Evolutionary conservation across 2,329 filamentous ascomycete genomes (phyloP).

Genomic region (Fusarium praegraminearum): DNA sequence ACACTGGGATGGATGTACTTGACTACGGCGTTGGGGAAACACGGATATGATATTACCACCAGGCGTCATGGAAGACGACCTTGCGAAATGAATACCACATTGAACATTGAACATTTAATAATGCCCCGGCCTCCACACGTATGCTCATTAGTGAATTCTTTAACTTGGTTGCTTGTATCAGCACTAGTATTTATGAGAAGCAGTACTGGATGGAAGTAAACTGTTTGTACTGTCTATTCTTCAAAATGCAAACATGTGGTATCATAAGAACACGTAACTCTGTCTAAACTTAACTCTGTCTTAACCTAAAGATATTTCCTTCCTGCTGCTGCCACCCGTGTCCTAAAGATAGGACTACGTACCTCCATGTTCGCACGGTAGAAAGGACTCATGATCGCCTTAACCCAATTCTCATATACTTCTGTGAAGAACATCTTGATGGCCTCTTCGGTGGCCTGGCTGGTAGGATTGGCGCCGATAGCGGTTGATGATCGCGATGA

Average conservation of each 20-base stretch:
- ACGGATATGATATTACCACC: slow-evolving; percentile 49
- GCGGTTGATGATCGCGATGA: slow-evolving; percentile 72
- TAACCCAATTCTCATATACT: slow-evolving; percentile 96
- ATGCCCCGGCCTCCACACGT: not conserved
- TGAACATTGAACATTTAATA: slow-evolving; percentile 33
- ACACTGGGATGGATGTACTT: slow-evolving; percentile 45
- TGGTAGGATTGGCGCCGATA: slow-evolving; percentile 85
- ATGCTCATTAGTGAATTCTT: not conserved
- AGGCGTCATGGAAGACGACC: slow-evolving; percentile 54
- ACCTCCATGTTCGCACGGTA: slow-evolving; percentile 88
- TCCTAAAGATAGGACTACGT: slow-evolving; percentile 85
- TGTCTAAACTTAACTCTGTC: slow-evolving; percentile 43
- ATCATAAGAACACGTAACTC: slow-evolving; percentile 39
- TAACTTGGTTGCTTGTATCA: not conserved
- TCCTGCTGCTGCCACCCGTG: slow-evolving; percentile 85
- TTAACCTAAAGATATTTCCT: slow-evolving; percentile 83
- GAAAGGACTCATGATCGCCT: slow-evolving; percentile 97
- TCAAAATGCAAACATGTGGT: slow-evolving; percentile 39
- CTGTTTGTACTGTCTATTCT: not conserved
- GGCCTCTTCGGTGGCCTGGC: slow-evolving; percentile 92
- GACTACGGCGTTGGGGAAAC: slow-evolving; percentile 50
- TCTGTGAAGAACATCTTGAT: slow-evolving; percentile 95
- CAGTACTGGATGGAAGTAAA: no score
- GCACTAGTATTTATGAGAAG: no score
- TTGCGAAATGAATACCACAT: slow-evolving; percentile 49